A percentile compares a stretch with the other conserved stretches of the same genome.
phyloP scores from a whole-genome alignment of 148 eudicot genomes.

The Fallopia convolvulus region DNA sequence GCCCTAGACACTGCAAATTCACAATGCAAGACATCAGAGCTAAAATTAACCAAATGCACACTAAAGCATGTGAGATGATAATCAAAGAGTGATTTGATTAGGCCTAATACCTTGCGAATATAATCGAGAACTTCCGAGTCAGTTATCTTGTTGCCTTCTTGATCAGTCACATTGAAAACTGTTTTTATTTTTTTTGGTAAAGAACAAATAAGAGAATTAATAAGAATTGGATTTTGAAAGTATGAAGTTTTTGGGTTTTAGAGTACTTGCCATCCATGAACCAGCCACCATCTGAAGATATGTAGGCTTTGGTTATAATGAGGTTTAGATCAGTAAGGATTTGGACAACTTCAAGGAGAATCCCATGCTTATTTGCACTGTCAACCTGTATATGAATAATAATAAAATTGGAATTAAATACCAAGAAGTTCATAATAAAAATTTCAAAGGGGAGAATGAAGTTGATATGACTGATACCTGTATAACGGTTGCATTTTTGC shows the following conservation, averaged over 20 bases:
- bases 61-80: background rate
- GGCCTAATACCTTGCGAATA: slow-evolving; percentile 47
- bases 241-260: slow-evolving; percentile 8
- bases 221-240: slow-evolving; percentile 10
- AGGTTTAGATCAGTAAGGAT: slow-evolving; percentile 90
- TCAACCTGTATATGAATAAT: slow-evolving; percentile 51
- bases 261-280: slow-evolving; percentile 62
- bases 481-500: slow-evolving; percentile 85
- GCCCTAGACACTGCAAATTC: slow-evolving; percentile 62
- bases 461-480: slow-evolving; percentile 39
- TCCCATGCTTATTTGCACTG: slow-evolving; percentile 81
- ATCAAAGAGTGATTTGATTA: background rate
- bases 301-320: slow-evolving; percentile 75
- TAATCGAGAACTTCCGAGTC: slow-evolving; percentile 69
- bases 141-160: slow-evolving; percentile 76
- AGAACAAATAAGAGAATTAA: background rate
- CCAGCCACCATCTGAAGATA: slow-evolving; percentile 98
- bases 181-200: slow-evolving; percentile 11
- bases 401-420: slow-evolving; percentile 1
- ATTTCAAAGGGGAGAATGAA: background rate
- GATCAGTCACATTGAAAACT: slow-evolving; percentile 95
- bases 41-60: background rate
- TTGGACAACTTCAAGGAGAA: slow-evolving; percentile 88
- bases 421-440: background rate
- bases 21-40: background rate